A percentile compares a stretch with the other conserved stretches of the same genome.
phyloP scores from a whole-genome alignment of 306 rosid species.

The Hippophae rhamnoides region DNA sequence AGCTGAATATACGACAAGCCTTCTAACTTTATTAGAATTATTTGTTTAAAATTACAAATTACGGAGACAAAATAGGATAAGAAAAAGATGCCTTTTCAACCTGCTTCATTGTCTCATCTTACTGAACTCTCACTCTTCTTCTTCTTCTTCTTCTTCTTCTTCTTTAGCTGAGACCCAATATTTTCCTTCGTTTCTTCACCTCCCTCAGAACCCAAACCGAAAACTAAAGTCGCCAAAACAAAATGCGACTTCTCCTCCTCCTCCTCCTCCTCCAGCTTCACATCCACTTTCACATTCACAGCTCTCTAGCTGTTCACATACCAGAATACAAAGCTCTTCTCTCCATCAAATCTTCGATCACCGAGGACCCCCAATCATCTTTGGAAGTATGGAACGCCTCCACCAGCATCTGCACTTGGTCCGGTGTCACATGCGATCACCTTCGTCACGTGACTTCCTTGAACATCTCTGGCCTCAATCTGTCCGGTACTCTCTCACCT shows the following conservation, averaged over 20 bases:
- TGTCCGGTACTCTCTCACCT: constrained; percentile 50
- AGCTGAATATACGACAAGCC: too few species aligned
- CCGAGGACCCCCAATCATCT: constrained; percentile 37
- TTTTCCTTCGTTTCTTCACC: not conserved
- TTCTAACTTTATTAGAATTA: too few species aligned
- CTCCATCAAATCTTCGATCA: constrained; percentile 38
- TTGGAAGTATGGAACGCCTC: constrained; percentile 63
- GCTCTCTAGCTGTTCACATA: constrained; percentile 13
- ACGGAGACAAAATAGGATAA: not conserved
- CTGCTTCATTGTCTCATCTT: not conserved
- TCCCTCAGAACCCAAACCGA: not conserved
- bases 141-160: not conserved
- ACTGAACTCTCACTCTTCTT: constrained; percentile 14
- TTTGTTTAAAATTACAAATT: too few species aligned
- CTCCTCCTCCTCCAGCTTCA: constrained; percentile 16
- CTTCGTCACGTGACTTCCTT: constrained; percentile 52
- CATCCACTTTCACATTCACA: constrained; percentile 18
- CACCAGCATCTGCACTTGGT: constrained; percentile 51
- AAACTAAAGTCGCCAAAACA: not conserved
- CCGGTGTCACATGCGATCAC: constrained; percentile 57
- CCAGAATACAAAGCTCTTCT: constrained; percentile 62
- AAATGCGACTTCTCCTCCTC: constrained; percentile 31
- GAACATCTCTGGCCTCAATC: constrained; percentile 49
- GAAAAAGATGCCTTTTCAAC: constrained; percentile 5
- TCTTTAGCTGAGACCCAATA: not conserved